phyloP scores from a whole-genome alignment of 805 yeast genomes.

The Saccharomycopsis amapae region DNA sequence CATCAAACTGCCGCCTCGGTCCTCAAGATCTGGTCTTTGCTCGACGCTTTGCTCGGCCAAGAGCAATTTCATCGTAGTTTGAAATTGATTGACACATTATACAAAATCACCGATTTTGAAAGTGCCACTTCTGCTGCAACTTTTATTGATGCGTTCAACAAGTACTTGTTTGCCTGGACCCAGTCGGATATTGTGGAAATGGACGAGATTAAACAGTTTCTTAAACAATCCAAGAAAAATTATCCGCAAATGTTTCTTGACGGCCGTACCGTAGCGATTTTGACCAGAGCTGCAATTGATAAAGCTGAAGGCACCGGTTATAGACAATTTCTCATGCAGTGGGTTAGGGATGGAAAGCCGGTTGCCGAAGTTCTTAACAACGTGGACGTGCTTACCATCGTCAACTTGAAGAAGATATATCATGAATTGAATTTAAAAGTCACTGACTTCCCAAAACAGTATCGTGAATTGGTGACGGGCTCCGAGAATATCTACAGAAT shows the following conservation, averaged over 20 bases:
- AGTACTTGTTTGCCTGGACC: conserved; percentile 43
- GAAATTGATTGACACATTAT: conserved; percentile 54
- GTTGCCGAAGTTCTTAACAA: conserved; percentile 35
- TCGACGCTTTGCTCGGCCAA: conserved; percentile 70
- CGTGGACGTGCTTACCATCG: conserved; percentile 36
- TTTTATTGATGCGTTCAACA: conserved; percentile 62
- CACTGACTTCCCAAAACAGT: conserved; percentile 30
- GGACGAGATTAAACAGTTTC: conserved; percentile 38
- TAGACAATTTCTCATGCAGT: conserved; percentile 20
- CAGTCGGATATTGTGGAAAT: conserved; percentile 35
- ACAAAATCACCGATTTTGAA: conserved; percentile 35
- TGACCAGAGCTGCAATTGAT: conserved; percentile 40
- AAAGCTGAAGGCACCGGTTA: conserved; percentile 11
- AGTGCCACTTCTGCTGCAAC: conserved; percentile 31
- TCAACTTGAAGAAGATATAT: conserved; percentile 21
- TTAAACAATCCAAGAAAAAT: conserved; percentile 29
- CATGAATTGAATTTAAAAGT: conserved; percentile 22
- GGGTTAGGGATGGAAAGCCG: conserved; percentile 22
- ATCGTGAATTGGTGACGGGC: conserved; percentile 21
- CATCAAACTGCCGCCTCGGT: conserved; percentile 25
- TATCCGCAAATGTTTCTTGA: conserved; percentile 35
- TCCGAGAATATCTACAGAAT: background rate
- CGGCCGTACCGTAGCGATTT: conserved; percentile 53
- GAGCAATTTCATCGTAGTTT: conserved; percentile 65
- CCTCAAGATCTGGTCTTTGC: conserved; percentile 63